phyloP scores from a whole-genome alignment of 1,139 yeast genomes.

The Petasospora fabianii region DNA sequence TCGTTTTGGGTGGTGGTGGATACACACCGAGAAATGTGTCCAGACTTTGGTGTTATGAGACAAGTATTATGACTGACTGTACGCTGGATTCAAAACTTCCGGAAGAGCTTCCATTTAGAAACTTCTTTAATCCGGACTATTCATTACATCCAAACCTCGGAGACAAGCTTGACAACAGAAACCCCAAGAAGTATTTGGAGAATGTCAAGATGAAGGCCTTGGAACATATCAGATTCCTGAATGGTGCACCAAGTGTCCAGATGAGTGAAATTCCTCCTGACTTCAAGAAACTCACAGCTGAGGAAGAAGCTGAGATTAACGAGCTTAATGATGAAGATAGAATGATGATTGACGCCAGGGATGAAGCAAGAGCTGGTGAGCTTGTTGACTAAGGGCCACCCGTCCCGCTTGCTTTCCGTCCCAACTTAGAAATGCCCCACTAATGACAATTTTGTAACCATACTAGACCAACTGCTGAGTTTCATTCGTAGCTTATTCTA shows the following conservation, averaged over 20 bases:
- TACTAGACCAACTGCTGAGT: background rate
- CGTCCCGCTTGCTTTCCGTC: too few relatives aligned
- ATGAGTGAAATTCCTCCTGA: slow-evolving; percentile 54
- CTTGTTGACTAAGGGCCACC: slow-evolving; percentile 7
- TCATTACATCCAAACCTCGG: slow-evolving; percentile 86
- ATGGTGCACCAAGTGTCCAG: slow-evolving; percentile 92
- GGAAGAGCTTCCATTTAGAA: slow-evolving; percentile 71
- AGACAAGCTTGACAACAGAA: slow-evolving; percentile 85
- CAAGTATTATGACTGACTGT: slow-evolving; percentile 79
- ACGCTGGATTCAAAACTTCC: slow-evolving; percentile 76
- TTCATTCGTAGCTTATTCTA: too few relatives aligned
- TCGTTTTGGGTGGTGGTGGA: slow-evolving; percentile 97
- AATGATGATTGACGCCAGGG: slow-evolving; percentile 27
- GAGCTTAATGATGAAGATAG: slow-evolving; percentile 22
- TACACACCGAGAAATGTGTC: slow-evolving; percentile 95
- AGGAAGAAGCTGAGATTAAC: slow-evolving; percentile 25
- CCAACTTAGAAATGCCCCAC: too few relatives aligned
- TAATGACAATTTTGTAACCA: background rate
- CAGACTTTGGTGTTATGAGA: slow-evolving; percentile 92
- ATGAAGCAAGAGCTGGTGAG: slow-evolving; percentile 29
- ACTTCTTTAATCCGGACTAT: slow-evolving; percentile 91
- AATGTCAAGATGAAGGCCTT: slow-evolving; percentile 70
- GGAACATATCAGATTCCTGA: slow-evolving; percentile 77
- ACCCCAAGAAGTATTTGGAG: slow-evolving; percentile 79
- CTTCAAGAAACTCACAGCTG: slow-evolving; percentile 21